A percentile compares a stretch with the other conserved stretches of the same genome.
Conservation (phyloP, 352 stramenopile genomes). For the Pythium catenulatum region DNA sequence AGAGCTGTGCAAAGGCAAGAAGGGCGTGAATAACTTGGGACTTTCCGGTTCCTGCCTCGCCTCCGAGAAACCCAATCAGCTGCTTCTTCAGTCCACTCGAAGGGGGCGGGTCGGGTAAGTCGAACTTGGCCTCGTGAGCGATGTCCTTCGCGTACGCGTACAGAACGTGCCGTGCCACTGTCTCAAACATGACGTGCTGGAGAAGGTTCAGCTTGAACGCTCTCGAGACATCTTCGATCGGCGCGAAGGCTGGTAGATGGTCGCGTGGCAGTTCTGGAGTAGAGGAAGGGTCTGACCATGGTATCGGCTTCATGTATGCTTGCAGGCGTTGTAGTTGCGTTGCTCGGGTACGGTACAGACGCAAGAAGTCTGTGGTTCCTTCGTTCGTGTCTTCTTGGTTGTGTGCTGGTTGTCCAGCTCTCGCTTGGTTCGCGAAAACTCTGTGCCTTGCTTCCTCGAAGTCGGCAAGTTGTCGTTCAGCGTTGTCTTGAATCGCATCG, state of each 20-base stretch:
- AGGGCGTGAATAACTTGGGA: constrained; percentile 45
- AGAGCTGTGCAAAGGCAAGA: neutral
- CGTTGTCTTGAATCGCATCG: neutral
- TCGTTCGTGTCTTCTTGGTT: too few relatives aligned
- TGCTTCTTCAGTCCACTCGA: constrained; percentile 7
- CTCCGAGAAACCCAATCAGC: constrained; percentile 34
- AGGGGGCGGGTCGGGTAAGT: neutral
- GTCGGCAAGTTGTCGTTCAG: neutral
- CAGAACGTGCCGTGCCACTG: constrained; percentile 41
- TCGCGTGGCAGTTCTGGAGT: too few relatives aligned
- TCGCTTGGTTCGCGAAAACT: neutral
- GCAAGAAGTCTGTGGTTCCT: neutral
- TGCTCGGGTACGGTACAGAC: neutral
- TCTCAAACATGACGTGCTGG: constrained; percentile 57
- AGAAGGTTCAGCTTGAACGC: constrained; percentile 50
- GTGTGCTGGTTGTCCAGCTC: too few relatives aligned
- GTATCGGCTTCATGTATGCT: neutral
- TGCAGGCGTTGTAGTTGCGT: neutral
- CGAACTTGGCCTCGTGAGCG: neutral
- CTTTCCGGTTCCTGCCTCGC: constrained; percentile 51
- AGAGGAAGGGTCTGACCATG: neutral
- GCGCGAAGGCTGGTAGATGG: too few relatives aligned
- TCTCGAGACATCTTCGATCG: neutral
- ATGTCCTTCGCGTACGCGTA: constrained; percentile 48
- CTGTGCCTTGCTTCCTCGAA: neutral